Conservation (phyloP, 345 rosid genomes). For the Schrenkiella parvula region DNA sequence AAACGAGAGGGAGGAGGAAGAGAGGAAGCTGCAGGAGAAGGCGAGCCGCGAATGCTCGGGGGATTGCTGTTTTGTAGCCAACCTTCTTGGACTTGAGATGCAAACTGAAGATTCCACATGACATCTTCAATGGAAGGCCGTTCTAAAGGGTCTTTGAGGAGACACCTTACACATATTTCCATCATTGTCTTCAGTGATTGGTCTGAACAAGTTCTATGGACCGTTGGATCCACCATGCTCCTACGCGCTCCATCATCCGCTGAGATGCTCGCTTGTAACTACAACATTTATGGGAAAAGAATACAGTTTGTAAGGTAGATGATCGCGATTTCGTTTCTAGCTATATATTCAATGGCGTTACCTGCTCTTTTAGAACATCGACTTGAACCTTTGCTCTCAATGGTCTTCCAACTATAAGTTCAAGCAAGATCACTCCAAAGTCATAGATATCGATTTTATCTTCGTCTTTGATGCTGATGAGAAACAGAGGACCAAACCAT, state of each 20-base stretch:
- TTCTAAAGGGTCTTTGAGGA: constrained; percentile 52
- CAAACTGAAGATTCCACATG: constrained; percentile 91
- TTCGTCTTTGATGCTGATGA: constrained; percentile 43
- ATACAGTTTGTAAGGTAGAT: background rate
- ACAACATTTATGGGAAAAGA: constrained; percentile 1
- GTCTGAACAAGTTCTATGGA: constrained; percentile 56
- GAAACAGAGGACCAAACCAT: constrained; percentile 17
- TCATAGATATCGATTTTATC: constrained; percentile 65
- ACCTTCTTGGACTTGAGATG: constrained; percentile 72
- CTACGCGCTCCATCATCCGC: constrained; percentile 51
- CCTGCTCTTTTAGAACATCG: constrained; percentile 55
- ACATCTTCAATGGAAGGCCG: constrained; percentile 89
- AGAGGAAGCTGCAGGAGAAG: constrained; percentile 27
- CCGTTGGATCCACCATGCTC: constrained; percentile 57
- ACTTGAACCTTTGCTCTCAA: constrained; percentile 51
- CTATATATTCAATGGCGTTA: constrained; percentile 15
- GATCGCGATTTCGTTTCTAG: background rate
- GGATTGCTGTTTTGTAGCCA: constrained; percentile 34
- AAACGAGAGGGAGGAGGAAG: constrained; percentile 32
- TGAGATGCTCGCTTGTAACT: constrained; percentile 56
- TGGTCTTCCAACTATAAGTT: constrained; percentile 71
- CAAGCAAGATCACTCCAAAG: constrained; percentile 84
- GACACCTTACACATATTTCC: constrained; percentile 75
- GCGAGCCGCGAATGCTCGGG: constrained; percentile 28
- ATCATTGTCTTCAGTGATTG: constrained; percentile 77